Base-by-base conservation (phyloP, 768 basidiomycete species). In the Rhizopogon vulgaris region DNA sequence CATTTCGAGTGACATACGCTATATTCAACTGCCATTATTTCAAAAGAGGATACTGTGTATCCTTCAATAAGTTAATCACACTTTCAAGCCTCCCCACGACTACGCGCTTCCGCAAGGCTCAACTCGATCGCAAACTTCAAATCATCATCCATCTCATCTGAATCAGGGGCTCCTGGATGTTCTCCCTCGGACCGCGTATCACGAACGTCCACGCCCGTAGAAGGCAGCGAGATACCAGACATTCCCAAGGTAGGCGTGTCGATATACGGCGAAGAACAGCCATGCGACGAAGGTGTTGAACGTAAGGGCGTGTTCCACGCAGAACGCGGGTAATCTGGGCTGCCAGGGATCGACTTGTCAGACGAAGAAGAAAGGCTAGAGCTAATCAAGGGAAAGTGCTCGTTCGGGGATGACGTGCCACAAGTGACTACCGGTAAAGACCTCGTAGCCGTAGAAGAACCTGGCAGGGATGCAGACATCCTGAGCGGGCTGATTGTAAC, bases 101-200 rank as follows among this genome's bases (percentile, higher is more conserved):
- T 56, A 12, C 48, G 52, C 28, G 55, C 55, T 37, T 89, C 87
- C 1, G 78, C 83, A 24, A 89, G 73, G 62, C 87, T 89, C 64
- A 89, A 62, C 65, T 84, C 82, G 11, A 89, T 75, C 10, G 80
- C 86, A 56, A 81, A 76, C 45, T 67, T 73, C 63, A 89, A 58
- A 56, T 88, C 85, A 14, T 78, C 83, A 52, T 89, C 85, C 58
- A 81, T 74, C 14, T 77, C 74, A 9, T 73, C 73, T 6, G 14
- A 3, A 30, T 53, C 50, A 9, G 37, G 3, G 18, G 5, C 25
- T 2, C n/a, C 45, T 22, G 1, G 18, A 15, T 15, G 18, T 18
- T 48, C 55, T 3, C 40, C 51, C 10, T 34, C 41, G 1, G 56
- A 6, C 4, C 5, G 6, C 9, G 49, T 34, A n/a, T 4, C 25